Evolutionary conservation across 2,329 filamentous ascomycete genomes (phyloP).

Genomic region (Tolypocladium cylindrosporum): DNA sequence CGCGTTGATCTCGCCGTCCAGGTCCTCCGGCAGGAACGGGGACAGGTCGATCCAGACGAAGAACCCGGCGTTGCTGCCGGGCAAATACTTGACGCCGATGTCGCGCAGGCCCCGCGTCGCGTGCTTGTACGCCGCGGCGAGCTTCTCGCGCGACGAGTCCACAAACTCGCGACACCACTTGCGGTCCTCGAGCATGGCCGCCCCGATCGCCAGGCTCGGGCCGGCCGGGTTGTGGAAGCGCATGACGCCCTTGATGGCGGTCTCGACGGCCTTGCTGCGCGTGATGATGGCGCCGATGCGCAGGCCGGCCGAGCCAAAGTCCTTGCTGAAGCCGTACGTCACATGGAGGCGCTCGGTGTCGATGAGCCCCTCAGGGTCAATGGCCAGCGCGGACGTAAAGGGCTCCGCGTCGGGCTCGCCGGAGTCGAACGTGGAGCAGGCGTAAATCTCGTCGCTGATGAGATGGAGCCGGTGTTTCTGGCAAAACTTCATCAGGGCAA

Average conservation of each 20-base stretch:
- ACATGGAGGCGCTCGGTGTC: constrained; percentile 39
- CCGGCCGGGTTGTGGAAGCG: constrained; percentile 39
- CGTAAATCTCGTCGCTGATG: constrained; percentile 50
- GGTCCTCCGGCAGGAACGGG: constrained; percentile 24
- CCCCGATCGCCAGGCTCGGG: constrained; percentile 28
- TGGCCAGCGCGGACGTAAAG: constrained; percentile 40
- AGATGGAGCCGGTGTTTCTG: constrained; percentile 39
- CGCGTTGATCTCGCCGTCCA: constrained; percentile 18
- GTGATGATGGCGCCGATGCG: constrained; percentile 39
- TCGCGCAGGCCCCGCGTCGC: constrained; percentile 25
- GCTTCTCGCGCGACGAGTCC: constrained; percentile 22
- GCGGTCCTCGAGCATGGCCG: constrained; percentile 35
- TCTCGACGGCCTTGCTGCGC: constrained; percentile 18
- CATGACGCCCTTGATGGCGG: constrained; percentile 25
- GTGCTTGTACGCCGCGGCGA: constrained; percentile 29
- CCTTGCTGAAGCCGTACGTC: constrained; percentile 33
- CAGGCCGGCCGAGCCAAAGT: constrained; percentile 44
- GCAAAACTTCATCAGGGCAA: constrained; percentile 37
- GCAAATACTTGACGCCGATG: constrained; percentile 32
- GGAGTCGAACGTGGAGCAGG: constrained; percentile 35
- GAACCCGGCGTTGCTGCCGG: constrained; percentile 42
- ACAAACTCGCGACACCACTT: constrained; percentile 36
- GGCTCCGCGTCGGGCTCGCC: constrained; percentile 15
- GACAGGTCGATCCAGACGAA: constrained; percentile 46
- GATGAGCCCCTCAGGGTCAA: constrained; percentile 32